These are phyloP conservation scores for Pseudohalonectria lignicola DNA, from an alignment of 2,329 filamentous ascomycete genomes.

Conservation along the genomic window DNA sequence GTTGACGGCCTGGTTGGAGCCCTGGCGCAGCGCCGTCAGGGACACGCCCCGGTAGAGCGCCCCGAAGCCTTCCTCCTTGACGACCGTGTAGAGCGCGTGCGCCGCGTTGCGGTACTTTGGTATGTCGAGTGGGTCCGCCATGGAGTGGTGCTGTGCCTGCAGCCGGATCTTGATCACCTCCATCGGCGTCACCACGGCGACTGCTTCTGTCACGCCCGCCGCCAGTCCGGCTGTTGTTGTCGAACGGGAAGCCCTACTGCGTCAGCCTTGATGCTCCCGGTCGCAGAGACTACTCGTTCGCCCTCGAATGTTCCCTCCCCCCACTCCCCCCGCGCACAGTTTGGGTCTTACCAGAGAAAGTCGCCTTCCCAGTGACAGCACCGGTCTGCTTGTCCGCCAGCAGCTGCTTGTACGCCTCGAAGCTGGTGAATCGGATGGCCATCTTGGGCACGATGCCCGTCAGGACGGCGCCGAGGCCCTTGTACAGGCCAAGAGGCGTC, in stretches of 20 bases:
- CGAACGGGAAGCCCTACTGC: not conserved
- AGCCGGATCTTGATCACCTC: conserved; percentile 98
- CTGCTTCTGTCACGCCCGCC: conserved; percentile 91
- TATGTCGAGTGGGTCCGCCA: conserved; percentile 91
- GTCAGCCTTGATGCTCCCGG: too few relatives aligned
- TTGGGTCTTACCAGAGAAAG: conserved; percentile 29
- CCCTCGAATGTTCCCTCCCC: too few relatives aligned
- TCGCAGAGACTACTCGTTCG: too few relatives aligned
- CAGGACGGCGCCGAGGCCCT: conserved; percentile 91
- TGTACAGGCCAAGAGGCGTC: conserved; percentile 89
- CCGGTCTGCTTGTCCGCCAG: conserved; percentile 61
- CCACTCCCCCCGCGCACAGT: too few relatives aligned
- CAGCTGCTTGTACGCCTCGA: conserved; percentile 86
- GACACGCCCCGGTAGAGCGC: conserved; percentile 90
- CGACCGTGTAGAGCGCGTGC: conserved; percentile 70
- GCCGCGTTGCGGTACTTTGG: conserved; percentile 97
- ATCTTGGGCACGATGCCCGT: conserved; percentile 98
- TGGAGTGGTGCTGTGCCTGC: conserved; percentile 94
- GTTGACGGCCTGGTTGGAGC: conserved; percentile 95
- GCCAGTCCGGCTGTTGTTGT: conserved; percentile 55
- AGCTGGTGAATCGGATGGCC: conserved; percentile 97
- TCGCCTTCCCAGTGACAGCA: conserved; percentile 56
- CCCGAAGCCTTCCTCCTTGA: conserved; percentile 80
- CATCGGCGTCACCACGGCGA: conserved; percentile 95
- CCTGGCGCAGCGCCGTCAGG: conserved; percentile 86